Percentiles rank a stretch among this genome's conserved stretches.
phyloP scores from a whole-genome alignment of 2,329 filamentous ascomycete species.

The Fusarium buharicum region DNA sequence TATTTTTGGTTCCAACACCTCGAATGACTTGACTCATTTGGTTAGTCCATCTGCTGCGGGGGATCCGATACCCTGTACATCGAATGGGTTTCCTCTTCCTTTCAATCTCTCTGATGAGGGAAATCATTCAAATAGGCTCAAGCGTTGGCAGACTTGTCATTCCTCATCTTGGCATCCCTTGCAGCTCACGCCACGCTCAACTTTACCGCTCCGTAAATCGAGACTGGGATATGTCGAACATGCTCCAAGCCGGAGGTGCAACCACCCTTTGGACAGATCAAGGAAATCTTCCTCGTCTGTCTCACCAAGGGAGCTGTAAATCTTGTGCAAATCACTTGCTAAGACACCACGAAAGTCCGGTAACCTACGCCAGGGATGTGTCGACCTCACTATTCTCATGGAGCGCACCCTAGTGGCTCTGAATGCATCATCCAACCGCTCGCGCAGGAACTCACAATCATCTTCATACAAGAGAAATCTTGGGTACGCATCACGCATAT shows the following conservation, averaged over 20 bases:
- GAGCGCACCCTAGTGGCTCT: not conserved
- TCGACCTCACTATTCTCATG: not conserved
- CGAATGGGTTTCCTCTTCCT: not conserved
- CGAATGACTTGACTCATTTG: constrained; percentile 11
- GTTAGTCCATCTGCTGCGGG: not conserved
- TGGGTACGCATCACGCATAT: not conserved
- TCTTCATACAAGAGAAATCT: too few relatives aligned
- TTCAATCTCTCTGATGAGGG: too few relatives aligned
- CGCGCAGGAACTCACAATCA: too few relatives aligned
- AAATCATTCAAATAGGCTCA: too few relatives aligned
- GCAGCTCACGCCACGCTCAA: constrained; percentile 5
- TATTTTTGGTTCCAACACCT: not conserved
- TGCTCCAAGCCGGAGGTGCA: not conserved
- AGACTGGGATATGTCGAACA: constrained; percentile 1
- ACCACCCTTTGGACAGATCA: not conserved
- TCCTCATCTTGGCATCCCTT: not conserved
- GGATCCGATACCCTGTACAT: not conserved
- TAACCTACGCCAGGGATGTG: too few relatives aligned
- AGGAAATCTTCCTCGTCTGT: not conserved
- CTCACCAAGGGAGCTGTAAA: not conserved
- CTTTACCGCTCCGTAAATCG: not conserved
- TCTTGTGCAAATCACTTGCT: not conserved
- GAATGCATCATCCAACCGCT: accelerated
- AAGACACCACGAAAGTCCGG: not conserved
- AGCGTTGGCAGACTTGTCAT: too few relatives aligned